Conservation (phyloP, 768 basidiomycete genomes). For the Amanita molliuscula region DNA sequence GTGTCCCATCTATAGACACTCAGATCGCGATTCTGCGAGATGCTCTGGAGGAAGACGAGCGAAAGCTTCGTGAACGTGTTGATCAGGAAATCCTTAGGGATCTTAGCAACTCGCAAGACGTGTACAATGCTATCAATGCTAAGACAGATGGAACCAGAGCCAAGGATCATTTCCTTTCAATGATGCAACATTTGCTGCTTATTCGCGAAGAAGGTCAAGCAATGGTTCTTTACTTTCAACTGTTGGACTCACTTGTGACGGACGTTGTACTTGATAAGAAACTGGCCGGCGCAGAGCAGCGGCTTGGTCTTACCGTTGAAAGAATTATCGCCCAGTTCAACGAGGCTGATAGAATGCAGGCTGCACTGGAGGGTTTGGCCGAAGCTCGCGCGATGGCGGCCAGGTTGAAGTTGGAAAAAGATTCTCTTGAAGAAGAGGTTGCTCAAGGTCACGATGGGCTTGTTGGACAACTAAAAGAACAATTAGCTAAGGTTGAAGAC, state of each 20-base stretch:
- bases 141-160: conserved; percentile 74
- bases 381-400: conserved; percentile 54
- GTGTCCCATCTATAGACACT: conserved; percentile 51
- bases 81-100: conserved; percentile 70
- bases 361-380: conserved; percentile 68
- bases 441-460: conserved; percentile 74
- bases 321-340: conserved; percentile 84
- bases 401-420: conserved; percentile 72
- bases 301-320: conserved; percentile 84
- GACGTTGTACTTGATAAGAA: conserved; percentile 92
- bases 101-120: conserved; percentile 74
- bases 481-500: conserved; percentile 61
- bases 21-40: conserved; percentile 53
- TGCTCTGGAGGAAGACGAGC: conserved; percentile 67
- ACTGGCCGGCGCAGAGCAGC: conserved; percentile 70
- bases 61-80: conserved; percentile 57
- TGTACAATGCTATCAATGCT: conserved; percentile 74
- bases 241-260: conserved; percentile 82
- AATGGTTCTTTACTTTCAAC: conserved; percentile 81
- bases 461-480: conserved; percentile 70
- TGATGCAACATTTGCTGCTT: conserved; percentile 87
- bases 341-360: conserved; percentile 75
- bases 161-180: conserved; percentile 79
- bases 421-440: conserved; percentile 71
- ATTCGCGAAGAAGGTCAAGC: conserved; percentile 82